Evolutionary conservation across 129 eudicot species (phyloP).

Genomic region (Pseudognaphalium luteoalbum): DNA sequence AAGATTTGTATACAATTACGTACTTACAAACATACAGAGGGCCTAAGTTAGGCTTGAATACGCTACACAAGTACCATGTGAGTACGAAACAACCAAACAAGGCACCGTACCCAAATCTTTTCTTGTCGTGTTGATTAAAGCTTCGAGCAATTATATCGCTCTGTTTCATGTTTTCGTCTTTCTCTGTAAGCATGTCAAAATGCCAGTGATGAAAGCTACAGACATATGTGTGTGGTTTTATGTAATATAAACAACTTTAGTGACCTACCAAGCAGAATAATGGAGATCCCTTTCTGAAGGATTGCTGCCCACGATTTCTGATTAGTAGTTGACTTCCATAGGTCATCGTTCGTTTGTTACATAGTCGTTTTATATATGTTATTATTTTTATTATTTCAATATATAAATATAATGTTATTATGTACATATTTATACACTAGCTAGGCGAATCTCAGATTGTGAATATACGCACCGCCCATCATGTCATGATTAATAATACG

Average conservation of each 20-base stretch:
- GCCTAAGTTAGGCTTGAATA: slow-evolving; percentile 40
- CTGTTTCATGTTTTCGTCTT: slow-evolving; percentile 13
- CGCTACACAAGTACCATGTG: slow-evolving; percentile 36
- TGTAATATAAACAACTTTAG: slow-evolving; percentile 11
- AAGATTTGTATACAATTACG: neutral
- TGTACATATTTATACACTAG: no score
- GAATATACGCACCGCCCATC: no score
- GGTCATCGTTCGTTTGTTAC: neutral
- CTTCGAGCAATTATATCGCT: slow-evolving; percentile 40
- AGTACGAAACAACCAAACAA: slow-evolving; percentile 45
- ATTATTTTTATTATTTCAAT: no score
- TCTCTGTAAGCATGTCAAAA: slow-evolving; percentile 2
- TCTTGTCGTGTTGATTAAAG: slow-evolving; percentile 46
- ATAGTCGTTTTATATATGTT: no score
- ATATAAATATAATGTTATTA: no score
- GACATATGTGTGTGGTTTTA: neutral
- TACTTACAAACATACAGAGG: slow-evolving; percentile 36
- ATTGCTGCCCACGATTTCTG: slow-evolving; percentile 39
- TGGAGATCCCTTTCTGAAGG: slow-evolving; percentile 12
- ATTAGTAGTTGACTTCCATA: slow-evolving; percentile 34
- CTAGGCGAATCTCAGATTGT: no score
- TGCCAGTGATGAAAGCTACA: slow-evolving; percentile 4
- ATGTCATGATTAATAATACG: no score
- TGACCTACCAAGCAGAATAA: slow-evolving; percentile 23
- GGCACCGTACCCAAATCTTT: slow-evolving; percentile 46